Base-by-base conservation (phyloP, 106 monocot species). In the Dendrobium nobile region DNA sequence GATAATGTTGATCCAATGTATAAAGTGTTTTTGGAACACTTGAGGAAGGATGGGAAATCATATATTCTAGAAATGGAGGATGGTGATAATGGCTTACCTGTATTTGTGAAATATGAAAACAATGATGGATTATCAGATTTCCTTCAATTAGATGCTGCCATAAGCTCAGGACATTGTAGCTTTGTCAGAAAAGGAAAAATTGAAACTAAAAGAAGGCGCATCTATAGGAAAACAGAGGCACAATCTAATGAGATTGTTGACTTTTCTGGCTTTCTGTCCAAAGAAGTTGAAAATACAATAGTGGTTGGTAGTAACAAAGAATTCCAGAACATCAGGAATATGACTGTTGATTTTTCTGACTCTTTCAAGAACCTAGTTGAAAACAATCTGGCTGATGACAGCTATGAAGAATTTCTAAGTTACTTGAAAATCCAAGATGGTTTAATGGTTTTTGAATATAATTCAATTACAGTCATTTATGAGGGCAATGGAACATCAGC, bases 11-110 rank as follows among this genome's bases (percentile, higher is more conserved):
- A 93, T 65, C 85, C 93, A 10, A 20, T 68, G 18, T 88, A 93
- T 78, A 85, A 77, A 82, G 41, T 75, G 13, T 88, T 93, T 84
- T 78, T 90, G 22, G 83, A 93, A 41, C 86, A 90, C 74, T 37
- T 90, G 22, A 85, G 79, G 48, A 47, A 75, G 74, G 85, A 88
- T 59, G 88, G 87, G 22, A 85, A 78, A 15, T 84, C 88, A 17
- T 93, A 93, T 84, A 58, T 84, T 40, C 76, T 90, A 55, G 83
- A 93, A 80, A 85, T 90, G 80, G 28, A 40, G 27, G 78, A 85
- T 67, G 83, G 65, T 11, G 84, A 87, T 64, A 40, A 79, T 27
- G 85, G 80, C 47, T 56, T 56, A 27, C 83, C 86, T 10, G 55
- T 73, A 58, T 51, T 58, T 79, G 37, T 90, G 19, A 88, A 84